phyloP scores from a whole-genome alignment of 106 monocot species.

The Phalaenopsis aphrodite region DNA sequence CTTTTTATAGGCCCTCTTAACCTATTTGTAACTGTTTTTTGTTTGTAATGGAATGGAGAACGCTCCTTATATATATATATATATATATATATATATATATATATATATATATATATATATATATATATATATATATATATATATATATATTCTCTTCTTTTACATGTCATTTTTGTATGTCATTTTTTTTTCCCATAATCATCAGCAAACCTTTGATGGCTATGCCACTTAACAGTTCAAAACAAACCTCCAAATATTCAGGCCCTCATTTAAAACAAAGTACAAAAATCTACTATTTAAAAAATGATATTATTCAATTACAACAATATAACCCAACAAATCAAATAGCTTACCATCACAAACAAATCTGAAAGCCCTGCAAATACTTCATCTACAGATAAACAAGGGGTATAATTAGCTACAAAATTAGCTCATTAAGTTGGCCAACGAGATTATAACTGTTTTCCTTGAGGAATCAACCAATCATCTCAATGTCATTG shows the following conservation, averaged over 20 bases:
- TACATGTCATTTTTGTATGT: not conserved
- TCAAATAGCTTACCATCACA: not conserved
- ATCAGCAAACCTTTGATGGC: not conserved
- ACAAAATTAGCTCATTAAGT: not conserved
- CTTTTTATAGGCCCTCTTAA: no score
- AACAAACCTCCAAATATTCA: not conserved
- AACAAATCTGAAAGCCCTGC: not conserved
- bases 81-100: no score
- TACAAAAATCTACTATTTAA: not conserved
- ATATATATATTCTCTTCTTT: no score
- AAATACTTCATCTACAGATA: not conserved
- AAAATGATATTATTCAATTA: not conserved
- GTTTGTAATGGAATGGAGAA: no score
- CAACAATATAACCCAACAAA: not conserved
- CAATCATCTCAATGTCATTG: conserved; percentile 63
- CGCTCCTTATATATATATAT: no score
- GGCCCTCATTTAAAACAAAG: not conserved
- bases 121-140: no score
- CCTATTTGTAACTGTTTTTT: no score
- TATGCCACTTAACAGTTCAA: not conserved
- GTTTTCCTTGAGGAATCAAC: conserved; percentile 13
- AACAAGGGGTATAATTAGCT: not conserved
- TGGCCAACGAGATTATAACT: not conserved
- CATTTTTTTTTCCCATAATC: not conserved
- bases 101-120: no score